A percentile compares a stretch with the other conserved stretches of the same genome.
Evolutionary conservation across 495 filamentous ascomycete genomes (phyloP).

Genomic region (Pseudevernia furfuracea): DNA sequence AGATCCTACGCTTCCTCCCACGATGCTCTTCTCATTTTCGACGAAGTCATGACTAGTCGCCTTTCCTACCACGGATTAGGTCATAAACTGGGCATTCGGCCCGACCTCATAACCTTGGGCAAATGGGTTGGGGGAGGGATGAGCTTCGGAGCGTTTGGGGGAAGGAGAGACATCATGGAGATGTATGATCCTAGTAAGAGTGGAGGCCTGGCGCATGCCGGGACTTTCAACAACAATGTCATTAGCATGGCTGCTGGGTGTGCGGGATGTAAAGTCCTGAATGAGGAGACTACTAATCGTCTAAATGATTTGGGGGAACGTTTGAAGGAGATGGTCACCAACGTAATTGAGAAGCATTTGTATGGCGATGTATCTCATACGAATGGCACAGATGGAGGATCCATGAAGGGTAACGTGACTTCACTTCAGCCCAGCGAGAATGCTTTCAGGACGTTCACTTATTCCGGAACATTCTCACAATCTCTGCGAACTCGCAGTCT

Average conservation of each 20-base stretch:
- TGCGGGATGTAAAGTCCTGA: slow-evolving; percentile 33
- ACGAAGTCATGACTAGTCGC: slow-evolving; percentile 60
- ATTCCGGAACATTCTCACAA: neutral
- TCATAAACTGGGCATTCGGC: slow-evolving; percentile 34
- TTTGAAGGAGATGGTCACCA: slow-evolving; percentile 24
- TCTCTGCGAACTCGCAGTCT: neutral
- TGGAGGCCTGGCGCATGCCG: slow-evolving; percentile 40
- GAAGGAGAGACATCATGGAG: slow-evolving; percentile 44
- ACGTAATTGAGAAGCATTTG: slow-evolving; percentile 11
- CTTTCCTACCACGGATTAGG: slow-evolving; percentile 43
- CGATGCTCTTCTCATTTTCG: slow-evolving; percentile 49
- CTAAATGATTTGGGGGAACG: slow-evolving; percentile 30
- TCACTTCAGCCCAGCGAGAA: neutral
- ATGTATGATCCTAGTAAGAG: slow-evolving; percentile 45
- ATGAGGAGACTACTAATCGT: slow-evolving; percentile 20
- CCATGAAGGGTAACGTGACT: neutral
- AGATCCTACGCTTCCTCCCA: slow-evolving; percentile 31
- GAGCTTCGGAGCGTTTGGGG: slow-evolving; percentile 57
- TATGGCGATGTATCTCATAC: neutral
- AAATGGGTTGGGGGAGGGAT: slow-evolving; percentile 60
- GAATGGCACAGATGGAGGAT: neutral
- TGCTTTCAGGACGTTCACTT: neutral
- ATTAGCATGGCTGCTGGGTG: slow-evolving; percentile 50
- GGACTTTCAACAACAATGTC: slow-evolving; percentile 64
- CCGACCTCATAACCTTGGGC: slow-evolving; percentile 55